These are phyloP conservation scores for Capsella rubella DNA, from an alignment of 441 rosid species.

Conservation along the genomic window DNA sequence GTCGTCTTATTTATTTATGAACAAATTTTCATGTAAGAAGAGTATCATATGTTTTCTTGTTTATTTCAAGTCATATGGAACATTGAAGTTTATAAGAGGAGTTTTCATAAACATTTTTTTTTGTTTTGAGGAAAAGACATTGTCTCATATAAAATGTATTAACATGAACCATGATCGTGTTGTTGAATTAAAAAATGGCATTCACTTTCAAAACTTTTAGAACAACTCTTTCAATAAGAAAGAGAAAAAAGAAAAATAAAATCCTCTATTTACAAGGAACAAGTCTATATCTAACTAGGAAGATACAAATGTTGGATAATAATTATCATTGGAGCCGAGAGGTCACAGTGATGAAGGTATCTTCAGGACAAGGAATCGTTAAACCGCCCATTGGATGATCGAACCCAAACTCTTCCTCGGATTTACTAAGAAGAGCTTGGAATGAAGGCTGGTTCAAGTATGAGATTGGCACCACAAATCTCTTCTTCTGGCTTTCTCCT, in stretches of 20 bases:
- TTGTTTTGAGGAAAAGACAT: too few species aligned
- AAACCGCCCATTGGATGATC: slow-evolving; percentile 25
- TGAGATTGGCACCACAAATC: slow-evolving; percentile 37
- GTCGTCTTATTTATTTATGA: too few species aligned
- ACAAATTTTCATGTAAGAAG: too few species aligned
- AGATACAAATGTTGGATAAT: neutral
- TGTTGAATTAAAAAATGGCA: neutral
- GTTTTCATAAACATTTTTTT: too few species aligned
- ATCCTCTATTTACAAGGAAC: slow-evolving; percentile 8
- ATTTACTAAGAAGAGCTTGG: slow-evolving; percentile 37
- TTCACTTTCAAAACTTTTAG: neutral
- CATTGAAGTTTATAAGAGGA: too few species aligned
- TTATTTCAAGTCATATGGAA: neutral
- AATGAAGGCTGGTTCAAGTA: slow-evolving; percentile 30
- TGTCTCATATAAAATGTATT: neutral
- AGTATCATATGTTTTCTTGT: neutral
- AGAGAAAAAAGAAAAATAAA: neutral
- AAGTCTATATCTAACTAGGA: slow-evolving; percentile 7
- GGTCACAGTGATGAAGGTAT: slow-evolving; percentile 6
- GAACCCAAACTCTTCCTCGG: slow-evolving; percentile 8
- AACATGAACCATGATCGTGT: neutral
- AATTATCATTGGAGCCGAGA: slow-evolving; percentile 3
- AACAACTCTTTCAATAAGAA: slow-evolving; percentile 21
- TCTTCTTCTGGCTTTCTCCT: slow-evolving; percentile 25
- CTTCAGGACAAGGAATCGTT: slow-evolving; percentile 32